A percentile compares a stretch with the other conserved stretches of the same genome.
phyloP scores from a whole-genome alignment of 805 yeast genomes.

The Zygoascus tannicola region DNA sequence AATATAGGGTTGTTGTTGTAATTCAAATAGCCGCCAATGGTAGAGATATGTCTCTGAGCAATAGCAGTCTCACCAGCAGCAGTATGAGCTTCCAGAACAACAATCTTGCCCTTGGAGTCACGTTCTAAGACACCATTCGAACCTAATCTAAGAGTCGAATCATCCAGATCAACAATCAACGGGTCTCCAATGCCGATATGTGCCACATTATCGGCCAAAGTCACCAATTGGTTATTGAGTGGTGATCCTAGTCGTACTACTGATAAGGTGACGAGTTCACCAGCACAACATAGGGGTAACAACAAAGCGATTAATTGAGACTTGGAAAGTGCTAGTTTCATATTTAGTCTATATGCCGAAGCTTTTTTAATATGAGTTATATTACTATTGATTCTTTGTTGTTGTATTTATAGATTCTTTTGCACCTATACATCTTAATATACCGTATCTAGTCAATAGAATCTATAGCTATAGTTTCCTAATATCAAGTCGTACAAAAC shows the following conservation, averaged over 20 bases:
- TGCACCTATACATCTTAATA: too few relatives aligned
- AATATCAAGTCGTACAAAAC: too few relatives aligned
- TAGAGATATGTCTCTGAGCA: not conserved
- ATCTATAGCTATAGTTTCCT: too few relatives aligned
- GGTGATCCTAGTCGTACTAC: not conserved
- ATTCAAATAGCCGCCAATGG: conserved; percentile 5
- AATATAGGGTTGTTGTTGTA: conserved; percentile 8
- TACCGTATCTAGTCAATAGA: too few relatives aligned
- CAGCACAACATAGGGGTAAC: not conserved
- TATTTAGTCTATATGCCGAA: too few relatives aligned
- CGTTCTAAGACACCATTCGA: not conserved
- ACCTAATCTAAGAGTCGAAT: not conserved
- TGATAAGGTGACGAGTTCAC: conserved; percentile 1
- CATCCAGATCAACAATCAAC: not conserved
- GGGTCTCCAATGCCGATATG: not conserved
- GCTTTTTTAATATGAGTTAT: too few relatives aligned
- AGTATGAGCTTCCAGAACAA: not conserved
- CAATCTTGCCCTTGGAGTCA: not conserved
- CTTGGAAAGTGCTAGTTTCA: not conserved
- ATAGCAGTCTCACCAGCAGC: not conserved
- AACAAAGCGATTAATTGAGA: not conserved
- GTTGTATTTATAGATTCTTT: too few relatives aligned
- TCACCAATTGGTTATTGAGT: not conserved
- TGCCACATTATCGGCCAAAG: not conserved
- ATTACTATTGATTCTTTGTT: too few relatives aligned